Evolutionary conservation across 805 yeast genomes (phyloP).

Genomic region (Yamadazyma laniorum): DNA sequence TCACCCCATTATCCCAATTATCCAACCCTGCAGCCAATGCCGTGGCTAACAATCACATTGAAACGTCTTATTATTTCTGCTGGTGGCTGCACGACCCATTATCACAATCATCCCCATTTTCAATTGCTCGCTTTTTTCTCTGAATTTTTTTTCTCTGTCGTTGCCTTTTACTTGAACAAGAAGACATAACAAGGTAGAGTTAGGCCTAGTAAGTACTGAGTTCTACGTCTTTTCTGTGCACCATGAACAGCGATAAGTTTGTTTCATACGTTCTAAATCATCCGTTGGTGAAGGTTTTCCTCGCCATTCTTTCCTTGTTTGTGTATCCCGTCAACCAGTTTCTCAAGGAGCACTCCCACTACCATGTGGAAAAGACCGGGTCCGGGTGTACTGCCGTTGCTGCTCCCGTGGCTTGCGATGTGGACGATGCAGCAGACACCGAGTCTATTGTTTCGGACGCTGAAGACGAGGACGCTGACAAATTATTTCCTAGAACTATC

Average conservation of each 20-base stretch:
- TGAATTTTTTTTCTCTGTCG: not conserved
- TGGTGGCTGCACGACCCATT: not conserved
- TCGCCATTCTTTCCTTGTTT: conserved; percentile 9
- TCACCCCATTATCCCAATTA: no score
- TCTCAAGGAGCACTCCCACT: not conserved
- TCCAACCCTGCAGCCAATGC: not conserved
- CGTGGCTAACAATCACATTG: not conserved
- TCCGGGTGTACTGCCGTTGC: not conserved
- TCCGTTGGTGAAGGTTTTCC: conserved; percentile 10
- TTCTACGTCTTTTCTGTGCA: no score
- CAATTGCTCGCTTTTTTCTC: not conserved
- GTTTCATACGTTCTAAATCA: conserved; percentile 4
- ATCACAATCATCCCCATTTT: not conserved
- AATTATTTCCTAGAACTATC: conserved; percentile 7
- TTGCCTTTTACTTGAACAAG: no score
- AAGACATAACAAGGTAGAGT: no score
- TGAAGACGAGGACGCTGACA: no score
- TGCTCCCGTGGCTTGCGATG: not conserved
- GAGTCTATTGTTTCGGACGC: not conserved
- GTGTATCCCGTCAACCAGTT: conserved; percentile 2
- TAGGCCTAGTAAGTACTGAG: no score
- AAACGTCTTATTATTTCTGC: not conserved
- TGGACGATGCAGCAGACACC: not conserved
- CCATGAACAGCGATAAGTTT: conserved; percentile 5
- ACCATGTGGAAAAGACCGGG: not conserved